Evolutionary conservation across 495 filamentous ascomycete species (phyloP), one percentile per base, ranked within the genome.

Genomic region (Podospora fimiseda): DNA sequence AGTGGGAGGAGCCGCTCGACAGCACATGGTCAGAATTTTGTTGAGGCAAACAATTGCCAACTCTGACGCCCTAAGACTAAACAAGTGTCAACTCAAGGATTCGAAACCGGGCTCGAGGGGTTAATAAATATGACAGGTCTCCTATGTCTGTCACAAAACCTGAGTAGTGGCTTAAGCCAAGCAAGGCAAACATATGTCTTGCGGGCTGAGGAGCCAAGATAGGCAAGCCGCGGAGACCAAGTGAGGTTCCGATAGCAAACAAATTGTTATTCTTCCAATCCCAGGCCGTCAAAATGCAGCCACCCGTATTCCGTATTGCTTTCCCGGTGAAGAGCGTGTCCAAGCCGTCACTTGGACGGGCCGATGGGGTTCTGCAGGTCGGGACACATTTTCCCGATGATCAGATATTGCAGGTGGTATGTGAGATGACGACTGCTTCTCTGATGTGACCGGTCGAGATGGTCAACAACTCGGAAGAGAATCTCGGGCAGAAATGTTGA

Each of bases 141-240:
- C 9, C 20, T 50, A 24, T 20, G 20, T 23, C 19, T 33, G 27
- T 33, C 27, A 33, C 11, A 33, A 33, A 33, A 33, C 5, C 27
- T 11, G 43, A 23, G 7, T 6, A 22, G 43, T 30, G 46, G 36
- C 51, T 51, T 21, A 41, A 50, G 13, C 44, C 23, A 16, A 47
- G 44, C 9, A 6, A 5, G 7, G 51, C 56, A 58, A 58, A 58
- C 51, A 51, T 45, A 23, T 51, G 27, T 16, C 38, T 43, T 11
- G 24, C 23, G 55, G 30, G 45, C 15, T 13, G 9, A 1, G 19
- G 9, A 47, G 16, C 14, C 22, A 11, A 9, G 23, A 7, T 30
- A 23, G 9, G 20, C 11, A 13, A 47, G 22, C 23, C 44, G 23
- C 14, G 23, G 23, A 27, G 44, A 15, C 5, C 14, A 47, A 18